A percentile compares a stretch with the other conserved stretches of the same genome.
These are phyloP conservation scores for Pythium angustatum DNA, from an alignment of 352 stramenopile species.

Conservation along the genomic window DNA sequence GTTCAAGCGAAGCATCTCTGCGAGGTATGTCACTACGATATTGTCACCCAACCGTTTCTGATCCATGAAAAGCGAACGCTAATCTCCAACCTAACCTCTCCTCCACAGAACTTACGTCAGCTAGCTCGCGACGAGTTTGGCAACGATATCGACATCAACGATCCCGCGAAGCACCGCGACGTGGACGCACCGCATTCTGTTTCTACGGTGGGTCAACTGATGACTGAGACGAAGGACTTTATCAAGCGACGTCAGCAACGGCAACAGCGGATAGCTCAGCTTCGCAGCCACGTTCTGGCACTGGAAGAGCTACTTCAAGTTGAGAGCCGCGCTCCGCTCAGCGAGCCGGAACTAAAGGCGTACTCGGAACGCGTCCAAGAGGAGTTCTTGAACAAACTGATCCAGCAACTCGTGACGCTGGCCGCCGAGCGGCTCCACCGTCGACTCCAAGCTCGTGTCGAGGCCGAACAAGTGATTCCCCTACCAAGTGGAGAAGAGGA, in stretches of 20 bases:
- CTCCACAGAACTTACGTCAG: constrained; percentile 15
- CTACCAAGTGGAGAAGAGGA: constrained; percentile 13
- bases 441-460: constrained; percentile 38
- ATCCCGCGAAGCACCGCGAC: background rate
- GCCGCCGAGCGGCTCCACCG: constrained; percentile 37
- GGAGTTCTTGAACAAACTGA: constrained; percentile 30
- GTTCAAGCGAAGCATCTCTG: constrained; percentile 16
- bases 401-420: constrained; percentile 38
- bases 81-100: background rate
- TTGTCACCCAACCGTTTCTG: background rate
- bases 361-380: constrained; percentile 38
- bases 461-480: constrained; percentile 21
- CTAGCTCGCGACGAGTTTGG: constrained; percentile 21
- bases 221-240: constrained; percentile 19
- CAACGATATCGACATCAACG: background rate
- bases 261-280: constrained; percentile 23
- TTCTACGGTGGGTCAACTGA: constrained; percentile 12
- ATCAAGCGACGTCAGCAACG: constrained; percentile 9
- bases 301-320: constrained; percentile 28
- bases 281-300: constrained; percentile 8
- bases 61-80: background rate
- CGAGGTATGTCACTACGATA: constrained; percentile 12
- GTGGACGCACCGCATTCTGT: background rate
- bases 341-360: constrained; percentile 19
- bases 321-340: constrained; percentile 30